A percentile compares a stretch with the other conserved stretches of the same genome.
phyloP scores from a whole-genome alignment of 495 filamentous ascomycete species.

The Neurospora tetraspora region DNA sequence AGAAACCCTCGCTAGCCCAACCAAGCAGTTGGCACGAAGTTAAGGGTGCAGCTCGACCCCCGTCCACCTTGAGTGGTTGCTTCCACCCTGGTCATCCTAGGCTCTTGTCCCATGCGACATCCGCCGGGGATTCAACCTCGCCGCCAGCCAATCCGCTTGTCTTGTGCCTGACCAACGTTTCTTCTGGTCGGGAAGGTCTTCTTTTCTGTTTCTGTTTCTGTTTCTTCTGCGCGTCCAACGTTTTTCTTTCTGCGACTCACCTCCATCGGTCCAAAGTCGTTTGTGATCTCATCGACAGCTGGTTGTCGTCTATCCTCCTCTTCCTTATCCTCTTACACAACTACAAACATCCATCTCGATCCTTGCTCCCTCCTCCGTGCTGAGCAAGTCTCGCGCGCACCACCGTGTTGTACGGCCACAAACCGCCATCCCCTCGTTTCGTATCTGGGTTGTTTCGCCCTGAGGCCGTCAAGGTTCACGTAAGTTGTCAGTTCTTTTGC shows the following conservation, averaged over 20 bases:
- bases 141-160: slow-evolving; percentile 14
- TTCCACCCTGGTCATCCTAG: slow-evolving; percentile 5
- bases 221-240: slow-evolving; percentile 5
- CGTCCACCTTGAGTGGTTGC: slow-evolving; percentile 8
- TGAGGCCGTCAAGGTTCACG: background rate
- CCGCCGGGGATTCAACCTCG: slow-evolving; percentile 4
- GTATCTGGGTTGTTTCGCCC: background rate
- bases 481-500: background rate
- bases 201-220: background rate
- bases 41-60: slow-evolving; percentile 8
- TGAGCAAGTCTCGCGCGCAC: slow-evolving; percentile 11
- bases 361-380: slow-evolving; percentile 7
- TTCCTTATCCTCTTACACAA: background rate
- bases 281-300: background rate
- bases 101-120: slow-evolving; percentile 2
- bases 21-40: slow-evolving; percentile 7
- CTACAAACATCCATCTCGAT: background rate
- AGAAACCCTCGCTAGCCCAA: background rate
- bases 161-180: slow-evolving; percentile 5
- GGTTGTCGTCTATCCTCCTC: background rate
- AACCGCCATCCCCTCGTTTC: background rate
- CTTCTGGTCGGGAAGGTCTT: slow-evolving; percentile 6
- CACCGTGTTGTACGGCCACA: slow-evolving; percentile 4
- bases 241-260: slow-evolving; percentile 1
- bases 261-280: background rate